Base-by-base conservation (phyloP, 1,284 basidiomycete species). In the Ustilago loliicola region DNA sequence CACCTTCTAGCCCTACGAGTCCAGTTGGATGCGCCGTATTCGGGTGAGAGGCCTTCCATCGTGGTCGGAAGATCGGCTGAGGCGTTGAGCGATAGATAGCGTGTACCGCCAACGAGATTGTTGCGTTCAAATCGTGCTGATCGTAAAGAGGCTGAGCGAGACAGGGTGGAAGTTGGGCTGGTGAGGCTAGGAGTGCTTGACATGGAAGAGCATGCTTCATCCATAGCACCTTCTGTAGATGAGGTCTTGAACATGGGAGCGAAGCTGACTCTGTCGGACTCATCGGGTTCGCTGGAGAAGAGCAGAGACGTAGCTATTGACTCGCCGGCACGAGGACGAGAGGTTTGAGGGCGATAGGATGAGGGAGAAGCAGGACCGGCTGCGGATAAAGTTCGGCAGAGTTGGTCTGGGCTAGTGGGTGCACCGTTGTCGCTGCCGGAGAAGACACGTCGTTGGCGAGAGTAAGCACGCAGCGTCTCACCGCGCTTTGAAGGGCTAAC, bases 121-220 rank as follows among this genome's bases (percentile, higher is more conserved):
- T 15, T 60, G 30, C 68, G 57, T 3, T 71, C 68, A 47, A 65
- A 63, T 27, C 30, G 57, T 19, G 64, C 68, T 17, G 73, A 76
- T 2, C 65, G 69, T 13, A 71, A 48, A 34, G 73, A 76, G 27
- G 67, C 65, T 27, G 73, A 76, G 59, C 73, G 68, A 10, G 73
- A 76, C 19, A 76, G 59, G 23, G 58, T 62, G 5, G 65, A 72
- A 8, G 68, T 61, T 3, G 73, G 50, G 61, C 68, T 72, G 23
- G 56, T 66, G 45, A 75, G 57, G 50, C 72, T 75, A 2, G 72
- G 72, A 1, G 72, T 75, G 66, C 66, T 69, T 15, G 70, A 72
- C 61, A 72, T 34, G 34, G 70, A 72, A 25, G 58, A 65, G 25
- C 25, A 25, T 8, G 57, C n/a, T 13, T 72, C 64, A 6, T 30